Evolutionary conservation across 306 rosid genomes (phyloP).

Genomic region (Malus sieversii): DNA sequence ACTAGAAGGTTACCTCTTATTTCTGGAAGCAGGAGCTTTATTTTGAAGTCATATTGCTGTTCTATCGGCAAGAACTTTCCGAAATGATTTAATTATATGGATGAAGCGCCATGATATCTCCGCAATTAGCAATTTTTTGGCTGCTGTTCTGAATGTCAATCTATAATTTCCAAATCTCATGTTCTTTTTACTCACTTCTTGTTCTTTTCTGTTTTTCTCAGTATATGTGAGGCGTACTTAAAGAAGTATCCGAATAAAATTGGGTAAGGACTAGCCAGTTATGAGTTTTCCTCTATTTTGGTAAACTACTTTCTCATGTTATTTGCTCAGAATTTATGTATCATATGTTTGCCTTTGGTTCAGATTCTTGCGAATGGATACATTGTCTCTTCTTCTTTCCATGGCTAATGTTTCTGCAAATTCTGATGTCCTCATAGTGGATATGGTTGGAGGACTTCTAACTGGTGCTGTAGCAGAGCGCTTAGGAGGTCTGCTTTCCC

Average conservation of each 20-base stretch:
- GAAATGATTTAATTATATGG: not conserved
- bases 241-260: slow-evolving; percentile 77
- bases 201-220: slow-evolving; percentile 21
- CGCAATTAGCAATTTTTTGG: not conserved
- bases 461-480: slow-evolving; percentile 98
- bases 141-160: not conserved
- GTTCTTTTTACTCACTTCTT: slow-evolving; percentile 10
- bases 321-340: not conserved
- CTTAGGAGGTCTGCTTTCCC: slow-evolving; percentile 56
- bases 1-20: slow-evolving; percentile 50
- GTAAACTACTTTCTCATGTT: not conserved
- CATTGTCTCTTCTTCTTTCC: slow-evolving; percentile 80
- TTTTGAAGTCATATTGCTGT: not conserved
- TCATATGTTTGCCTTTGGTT: slow-evolving; percentile 16
- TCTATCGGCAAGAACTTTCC: not conserved
- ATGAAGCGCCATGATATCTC: not conserved
- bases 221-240: slow-evolving; percentile 95
- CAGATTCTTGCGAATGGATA: slow-evolving; percentile 83
- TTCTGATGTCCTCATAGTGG: slow-evolving; percentile 80
- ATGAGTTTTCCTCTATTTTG: not conserved
- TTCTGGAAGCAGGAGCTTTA: not conserved
- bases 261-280: slow-evolving; percentile 41
- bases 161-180: not conserved
- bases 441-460: slow-evolving; percentile 83
- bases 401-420: slow-evolving; percentile 77